phyloP scores from a whole-genome alignment of 2,329 filamentous ascomycete species.

The Nigrospora oryzae region DNA sequence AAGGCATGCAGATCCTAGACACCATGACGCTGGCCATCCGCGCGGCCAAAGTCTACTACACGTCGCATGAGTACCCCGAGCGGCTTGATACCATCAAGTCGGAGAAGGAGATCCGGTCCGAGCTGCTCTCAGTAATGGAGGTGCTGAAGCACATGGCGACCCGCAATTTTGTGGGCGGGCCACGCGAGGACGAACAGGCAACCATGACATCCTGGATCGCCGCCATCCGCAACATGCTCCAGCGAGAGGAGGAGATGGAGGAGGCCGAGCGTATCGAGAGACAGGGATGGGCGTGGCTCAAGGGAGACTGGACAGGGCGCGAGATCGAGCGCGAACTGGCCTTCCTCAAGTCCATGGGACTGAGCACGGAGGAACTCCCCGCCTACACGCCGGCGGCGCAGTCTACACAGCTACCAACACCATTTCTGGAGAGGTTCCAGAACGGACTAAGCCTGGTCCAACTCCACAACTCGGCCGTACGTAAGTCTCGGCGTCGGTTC shows the following conservation, averaged over 20 bases:
- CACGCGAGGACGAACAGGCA: conserved; percentile 69
- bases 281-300: conserved; percentile 73
- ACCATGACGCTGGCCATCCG: conserved; percentile 92
- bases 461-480: conserved; percentile 83
- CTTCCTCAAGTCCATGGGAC: conserved; percentile 72
- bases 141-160: conserved; percentile 86
- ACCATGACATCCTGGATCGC: conserved; percentile 72
- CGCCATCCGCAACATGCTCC: conserved; percentile 68
- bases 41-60: conserved; percentile 94
- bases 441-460: conserved; percentile 76
- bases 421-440: conserved; percentile 65
- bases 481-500: conserved; percentile 77
- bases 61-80: conserved; percentile 79
- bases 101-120: conserved; percentile 75
- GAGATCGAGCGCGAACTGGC: conserved; percentile 73
- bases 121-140: conserved; percentile 80
- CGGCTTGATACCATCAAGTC: conserved; percentile 79
- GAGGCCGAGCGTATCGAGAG: conserved; percentile 62
- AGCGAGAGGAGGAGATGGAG: conserved; percentile 70
- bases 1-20: conserved; percentile 87
- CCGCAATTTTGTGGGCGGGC: conserved; percentile 75
- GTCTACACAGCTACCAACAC: conserved; percentile 49
- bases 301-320: conserved; percentile 64
- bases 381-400: conserved; percentile 55
- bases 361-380: conserved; percentile 52